Evolutionary conservation across 2,329 filamentous ascomycete species (phyloP), one percentile per base, ranked within the genome.

Genomic region (Ophiostoma populinum): DNA sequence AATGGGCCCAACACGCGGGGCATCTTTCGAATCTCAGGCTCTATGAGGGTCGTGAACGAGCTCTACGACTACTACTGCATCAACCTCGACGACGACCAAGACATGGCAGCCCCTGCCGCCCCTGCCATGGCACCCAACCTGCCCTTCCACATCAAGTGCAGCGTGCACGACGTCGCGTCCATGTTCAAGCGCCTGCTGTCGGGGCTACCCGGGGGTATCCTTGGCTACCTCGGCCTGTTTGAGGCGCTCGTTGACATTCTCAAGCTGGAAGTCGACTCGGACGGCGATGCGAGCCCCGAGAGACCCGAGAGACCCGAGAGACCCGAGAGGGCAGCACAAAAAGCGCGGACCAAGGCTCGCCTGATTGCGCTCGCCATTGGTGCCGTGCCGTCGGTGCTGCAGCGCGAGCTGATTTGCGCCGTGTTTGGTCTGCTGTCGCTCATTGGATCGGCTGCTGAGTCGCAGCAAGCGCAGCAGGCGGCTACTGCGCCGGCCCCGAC

Each of bases 151-250:
- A 70, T 80, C 40, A 61, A 61, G 24, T 66, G 59, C 31, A 62
- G 66, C 6, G 58, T 70, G 4, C 70, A 79, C 41, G 75, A 80
- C 51, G 66, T 80, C 20, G 74, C 74, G 3, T 74, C 71, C 2
- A 62, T 69, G 0, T 78, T 80, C 52, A 80, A 80, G 46, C 65
- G 62, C 10, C 57, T 80, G n/a, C 55, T 80, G 1, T 61, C 64
- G 0, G 67, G 67, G 1, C 49, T 80, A 0, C 73, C 74, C 0
- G 74, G 74, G 0, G 75, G 75, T 0, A 71, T 80, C 26, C 54
- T 80, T 1, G 75, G 75, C 4, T 74, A 70, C 1, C 46, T 76
- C 11, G 50, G 59, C 2, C 49, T 78, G 1, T 76, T 79, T 36
- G 70, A 78, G 40, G 64, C 69, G 0, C 49, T 80, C 10, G 63